These are phyloP conservation scores for Annona squamosa DNA, from an alignment of 164 flowering plant species.

Conservation along the genomic window DNA sequence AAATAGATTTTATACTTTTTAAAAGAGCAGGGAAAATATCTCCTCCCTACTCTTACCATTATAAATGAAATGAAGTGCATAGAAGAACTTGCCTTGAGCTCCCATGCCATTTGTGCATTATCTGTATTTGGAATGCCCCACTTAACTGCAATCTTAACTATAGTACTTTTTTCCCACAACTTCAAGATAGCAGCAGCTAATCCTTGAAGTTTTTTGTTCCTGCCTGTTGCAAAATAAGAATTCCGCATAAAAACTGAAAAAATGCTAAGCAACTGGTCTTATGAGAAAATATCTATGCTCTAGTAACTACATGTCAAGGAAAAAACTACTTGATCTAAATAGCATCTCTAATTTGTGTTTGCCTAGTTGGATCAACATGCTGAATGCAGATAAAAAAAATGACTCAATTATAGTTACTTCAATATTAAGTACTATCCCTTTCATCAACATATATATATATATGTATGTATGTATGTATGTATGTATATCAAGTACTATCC, in stretches of 20 bases:
- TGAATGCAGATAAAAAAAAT: background rate
- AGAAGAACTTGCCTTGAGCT: conserved; percentile 73
- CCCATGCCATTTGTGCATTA: conserved; percentile 76
- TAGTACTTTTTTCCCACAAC: conserved; percentile 77
- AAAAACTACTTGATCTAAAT: background rate
- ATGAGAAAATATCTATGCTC: background rate
- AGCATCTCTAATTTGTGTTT: background rate
- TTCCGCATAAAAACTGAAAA: background rate
- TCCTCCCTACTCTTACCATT: no score
- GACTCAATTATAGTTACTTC: background rate
- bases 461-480: no score
- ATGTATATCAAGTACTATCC: no score
- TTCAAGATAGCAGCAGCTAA: conserved; percentile 81
- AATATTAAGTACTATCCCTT: no score
- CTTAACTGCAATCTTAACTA: conserved; percentile 88
- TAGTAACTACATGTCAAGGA: background rate
- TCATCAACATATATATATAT: no score
- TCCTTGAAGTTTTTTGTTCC: conserved; percentile 83
- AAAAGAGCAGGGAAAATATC: no score
- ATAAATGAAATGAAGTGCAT: background rate
- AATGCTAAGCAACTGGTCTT: background rate
- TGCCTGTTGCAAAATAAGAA: conserved; percentile 38
- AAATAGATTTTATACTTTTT: no score
- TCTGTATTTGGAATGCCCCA: conserved; percentile 65
- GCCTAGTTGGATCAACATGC: background rate